Evolutionary conservation across 495 filamentous ascomycete species (phyloP), one percentile per base, ranked within the genome.

Genomic region (Pyronema omphalodes): DNA sequence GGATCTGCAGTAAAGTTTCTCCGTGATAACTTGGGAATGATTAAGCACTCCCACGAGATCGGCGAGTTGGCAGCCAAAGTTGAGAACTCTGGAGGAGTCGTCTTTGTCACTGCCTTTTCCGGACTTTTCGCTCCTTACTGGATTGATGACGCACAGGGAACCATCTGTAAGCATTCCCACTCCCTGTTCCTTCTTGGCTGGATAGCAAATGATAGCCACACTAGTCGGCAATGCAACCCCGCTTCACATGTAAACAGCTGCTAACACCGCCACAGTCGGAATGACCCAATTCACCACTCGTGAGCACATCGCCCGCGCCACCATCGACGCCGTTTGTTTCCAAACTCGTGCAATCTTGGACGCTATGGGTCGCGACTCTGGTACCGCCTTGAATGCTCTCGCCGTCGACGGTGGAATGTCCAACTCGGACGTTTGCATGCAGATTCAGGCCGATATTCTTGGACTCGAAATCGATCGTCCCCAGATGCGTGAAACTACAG

Each of bases 111-210:
- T 34, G 89, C 89, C 0, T 96, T 96, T 67, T 91, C 84, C 71
- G 89, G 89, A 56, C 74, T 96, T 0, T 94, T 94, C 67, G 89
- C 89, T 14, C 89, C 89, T n/a, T 94, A 94, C 67, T 96, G 89
- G 89, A 93, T 94, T 57, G 89, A 94, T 66, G 86, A 94, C 68
- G 88, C 87, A 35, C 81, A 88, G 68, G 89, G 89, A 51, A 94
- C 88, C 1, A 78, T 91, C 17, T 88, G 81, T 84, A 71, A 72
- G 78, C 70, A 29, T 29, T 5, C 23, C 23, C 23, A 29, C 23
- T 29, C 5, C 23, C 5, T 29, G 23, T 29, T 29, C 14, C 14
- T 52, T 15, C 50, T 14, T 46, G 50, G 1, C n/a, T 3, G 19
- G n/a, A 49, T 15, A 33, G 29, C 36, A 14, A 45, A 52, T 14